phyloP scores from a whole-genome alignment of 2,329 filamentous ascomycete genomes.

The Daldinia sp. region DNA sequence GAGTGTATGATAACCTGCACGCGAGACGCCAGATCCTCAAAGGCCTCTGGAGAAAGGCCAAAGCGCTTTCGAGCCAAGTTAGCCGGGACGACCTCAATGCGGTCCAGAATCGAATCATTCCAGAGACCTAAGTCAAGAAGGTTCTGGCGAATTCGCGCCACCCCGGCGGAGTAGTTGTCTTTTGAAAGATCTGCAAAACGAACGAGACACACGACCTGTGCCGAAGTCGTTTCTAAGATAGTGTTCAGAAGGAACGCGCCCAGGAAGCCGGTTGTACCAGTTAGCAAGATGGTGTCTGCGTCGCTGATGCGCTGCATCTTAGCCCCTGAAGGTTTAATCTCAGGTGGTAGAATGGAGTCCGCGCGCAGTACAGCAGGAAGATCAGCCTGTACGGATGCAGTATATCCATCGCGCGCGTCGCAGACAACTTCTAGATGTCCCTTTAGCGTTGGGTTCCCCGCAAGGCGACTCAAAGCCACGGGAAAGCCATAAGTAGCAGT shows the following conservation, averaged over 20 bases:
- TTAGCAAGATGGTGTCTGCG: constrained; percentile 77
- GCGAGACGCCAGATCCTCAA: constrained; percentile 72
- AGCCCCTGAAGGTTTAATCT: constrained; percentile 70
- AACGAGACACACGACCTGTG: constrained; percentile 78
- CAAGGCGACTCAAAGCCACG: constrained; percentile 77
- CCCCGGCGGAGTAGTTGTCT: constrained; percentile 73
- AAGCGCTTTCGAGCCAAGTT: constrained; percentile 77
- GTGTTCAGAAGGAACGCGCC: constrained; percentile 80
- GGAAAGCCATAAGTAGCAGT: constrained; percentile 78
- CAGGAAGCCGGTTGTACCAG: constrained; percentile 80
- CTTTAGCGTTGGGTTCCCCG: constrained; percentile 76
- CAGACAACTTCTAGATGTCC: constrained; percentile 80
- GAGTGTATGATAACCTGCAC: constrained; percentile 82
- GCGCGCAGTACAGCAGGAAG: constrained; percentile 75
- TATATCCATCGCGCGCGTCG: constrained; percentile 77
- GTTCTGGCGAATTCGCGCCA: constrained; percentile 80
- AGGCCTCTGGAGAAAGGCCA: constrained; percentile 74
- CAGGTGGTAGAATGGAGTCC: constrained; percentile 75
- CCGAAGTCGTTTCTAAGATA: constrained; percentile 75
- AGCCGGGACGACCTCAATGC: constrained; percentile 79
- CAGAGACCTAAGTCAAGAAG: constrained; percentile 83
- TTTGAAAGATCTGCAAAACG: constrained; percentile 76
- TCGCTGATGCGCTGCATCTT: constrained; percentile 71
- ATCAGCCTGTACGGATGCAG: constrained; percentile 80
- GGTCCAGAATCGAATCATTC: constrained; percentile 81